Evolutionary conservation across 2,329 filamentous ascomycete genomes (phyloP), one percentile per base, ranked within the genome.

Genomic region (Aspergillus phoenicis): DNA sequence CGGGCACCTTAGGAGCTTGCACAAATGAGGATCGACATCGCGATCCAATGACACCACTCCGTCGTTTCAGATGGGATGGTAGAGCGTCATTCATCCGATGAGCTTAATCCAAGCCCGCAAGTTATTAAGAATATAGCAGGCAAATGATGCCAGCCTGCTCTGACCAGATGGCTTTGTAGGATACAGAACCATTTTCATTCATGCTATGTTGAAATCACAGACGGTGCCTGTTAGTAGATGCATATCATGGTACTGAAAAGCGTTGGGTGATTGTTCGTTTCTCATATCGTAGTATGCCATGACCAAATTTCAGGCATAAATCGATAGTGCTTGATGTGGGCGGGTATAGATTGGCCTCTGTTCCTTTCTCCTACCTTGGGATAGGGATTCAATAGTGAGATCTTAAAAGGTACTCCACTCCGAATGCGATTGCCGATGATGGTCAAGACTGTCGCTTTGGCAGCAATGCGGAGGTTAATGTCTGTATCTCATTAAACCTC

Each of bases 1-100:
- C 47, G 28, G 10, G 47, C 30, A 15, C 24, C 49, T 13, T 47
- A 17, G 57, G 39, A 57, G 52, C 17, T 24, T 8, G 49, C 26
- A 49, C 7, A 30, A 43, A 67, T 65, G 59, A 36, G 48, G 66
- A 68, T 68, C 66, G 64, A 61, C 64, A 60, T 47, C 36, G 3
- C 8, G n/a, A 30, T 28, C 45, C 26, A 51, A 51, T 30, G 47
- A 51, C 47, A 51, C 47, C 24, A 30, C 47, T 17, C 47, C 26
- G 47, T 30, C 26, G 47, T 51, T 51, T 51, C 47, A 51, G 28
- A 30, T 30, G 24, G 26, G n/a, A 28, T 28, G 26, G 26, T 51
- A 30, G 26, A 51, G 11, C 28, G 26, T 26, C 7, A 33, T 28
- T 28, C 47, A 51, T 8, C 47, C 26, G 26, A 51, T 51, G 47